phyloP scores from a whole-genome alignment of 106 monocot species.

The Dioscorea dumetorum region DNA sequence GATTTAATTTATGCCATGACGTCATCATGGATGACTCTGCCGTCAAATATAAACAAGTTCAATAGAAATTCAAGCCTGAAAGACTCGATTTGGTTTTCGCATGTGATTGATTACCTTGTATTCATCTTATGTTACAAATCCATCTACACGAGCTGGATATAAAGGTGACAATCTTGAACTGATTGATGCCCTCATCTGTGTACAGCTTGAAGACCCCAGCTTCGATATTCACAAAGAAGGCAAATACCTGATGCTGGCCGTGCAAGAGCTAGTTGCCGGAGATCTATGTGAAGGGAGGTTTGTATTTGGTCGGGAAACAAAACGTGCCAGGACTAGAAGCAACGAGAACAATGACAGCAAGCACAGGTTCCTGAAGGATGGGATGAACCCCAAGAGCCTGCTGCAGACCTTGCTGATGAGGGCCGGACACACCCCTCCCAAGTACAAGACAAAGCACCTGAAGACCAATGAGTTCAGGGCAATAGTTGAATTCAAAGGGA shows the following conservation, averaged over 20 bases:
- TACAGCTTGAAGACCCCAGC: constrained; percentile 72
- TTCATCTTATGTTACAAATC: no score
- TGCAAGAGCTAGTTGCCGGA: constrained; percentile 74
- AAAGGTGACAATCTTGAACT: no score
- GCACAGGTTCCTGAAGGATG: constrained; percentile 37
- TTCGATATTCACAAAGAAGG: constrained; percentile 91
- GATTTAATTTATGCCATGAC: no score
- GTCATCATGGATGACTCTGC: no score
- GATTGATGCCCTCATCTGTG: not conserved
- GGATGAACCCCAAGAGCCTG: constrained; percentile 80
- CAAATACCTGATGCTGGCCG: constrained; percentile 72
- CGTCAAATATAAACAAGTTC: no score
- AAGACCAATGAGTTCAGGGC: constrained; percentile 98
- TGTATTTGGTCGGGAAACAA: constrained; percentile 85
- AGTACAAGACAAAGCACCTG: constrained; percentile 92
- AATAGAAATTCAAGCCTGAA: no score
- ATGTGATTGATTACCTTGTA: no score
- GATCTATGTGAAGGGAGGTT: constrained; percentile 97
- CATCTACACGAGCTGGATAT: no score
- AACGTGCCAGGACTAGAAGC: constrained; percentile 16
- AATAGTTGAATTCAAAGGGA: constrained; percentile 90
- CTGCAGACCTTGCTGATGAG: constrained; percentile 93
- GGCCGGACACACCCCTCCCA: constrained; percentile 87
- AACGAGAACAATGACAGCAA: constrained; percentile 17
- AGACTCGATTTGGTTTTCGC: no score